phyloP scores from a whole-genome alignment of 768 basidiomycete genomes.

The Pulveroboletus sp. region DNA sequence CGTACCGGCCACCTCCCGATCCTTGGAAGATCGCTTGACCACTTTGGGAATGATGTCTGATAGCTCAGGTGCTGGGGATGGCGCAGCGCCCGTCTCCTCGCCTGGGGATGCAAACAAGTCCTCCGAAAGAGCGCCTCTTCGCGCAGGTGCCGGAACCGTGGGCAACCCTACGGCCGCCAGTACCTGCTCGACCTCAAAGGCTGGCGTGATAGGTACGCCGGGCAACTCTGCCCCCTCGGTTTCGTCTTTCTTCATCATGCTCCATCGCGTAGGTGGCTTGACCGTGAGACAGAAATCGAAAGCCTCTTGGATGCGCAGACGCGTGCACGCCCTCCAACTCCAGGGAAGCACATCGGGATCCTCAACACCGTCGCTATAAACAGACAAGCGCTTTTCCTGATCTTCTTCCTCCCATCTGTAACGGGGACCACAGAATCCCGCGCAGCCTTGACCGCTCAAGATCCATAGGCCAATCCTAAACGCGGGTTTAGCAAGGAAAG shows the following conservation, averaged over 20 bases:
- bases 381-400: slow-evolving; percentile 52
- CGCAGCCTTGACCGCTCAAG: slow-evolving; percentile 70
- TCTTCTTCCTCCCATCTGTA: slow-evolving; percentile 83
- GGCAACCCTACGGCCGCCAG: slow-evolving; percentile 55
- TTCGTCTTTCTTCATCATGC: slow-evolving; percentile 32
- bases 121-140: slow-evolving; percentile 54
- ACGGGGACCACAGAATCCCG: slow-evolving; percentile 80
- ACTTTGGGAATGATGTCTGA: slow-evolving; percentile 44
- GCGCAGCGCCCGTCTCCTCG: slow-evolving; percentile 21
- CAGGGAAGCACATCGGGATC: slow-evolving; percentile 60
- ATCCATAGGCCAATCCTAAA: slow-evolving; percentile 75
- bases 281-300: slow-evolving; percentile 74
- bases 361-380: slow-evolving; percentile 42
- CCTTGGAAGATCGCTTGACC: slow-evolving; percentile 44
- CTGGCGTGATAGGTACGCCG: slow-evolving; percentile 32
- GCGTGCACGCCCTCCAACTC: slow-evolving; percentile 73
- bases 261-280: slow-evolving; percentile 35
- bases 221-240: slow-evolving; percentile 19
- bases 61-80: slow-evolving; percentile 29
- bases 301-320: slow-evolving; percentile 68
- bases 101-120: slow-evolving; percentile 59
- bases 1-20: slow-evolving; percentile 39
- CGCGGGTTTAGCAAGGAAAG: background rate
- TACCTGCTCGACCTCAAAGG: slow-evolving; percentile 51
- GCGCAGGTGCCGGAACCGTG: slow-evolving; percentile 47